Evolutionary conservation across 306 rosid species (phyloP).

Genomic region (Cucurbita moschata): DNA sequence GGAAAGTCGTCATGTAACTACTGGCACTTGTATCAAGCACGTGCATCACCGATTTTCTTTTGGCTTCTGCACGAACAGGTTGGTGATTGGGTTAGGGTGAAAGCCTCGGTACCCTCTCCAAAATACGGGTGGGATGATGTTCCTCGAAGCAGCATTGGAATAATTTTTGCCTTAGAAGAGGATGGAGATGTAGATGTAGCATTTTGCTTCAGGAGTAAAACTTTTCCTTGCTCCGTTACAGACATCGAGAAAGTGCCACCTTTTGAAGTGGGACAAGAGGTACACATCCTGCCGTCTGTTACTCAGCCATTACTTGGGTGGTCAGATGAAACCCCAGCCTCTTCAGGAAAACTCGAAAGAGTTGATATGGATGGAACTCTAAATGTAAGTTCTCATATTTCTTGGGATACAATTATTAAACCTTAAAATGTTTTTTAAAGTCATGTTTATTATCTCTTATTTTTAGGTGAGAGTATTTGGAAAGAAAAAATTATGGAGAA

Average conservation of each 20-base stretch:
- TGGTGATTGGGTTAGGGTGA: conserved; percentile 97
- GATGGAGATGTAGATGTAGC: conserved; percentile 94
- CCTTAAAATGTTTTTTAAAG: background rate
- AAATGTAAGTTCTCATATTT: conserved; percentile 45
- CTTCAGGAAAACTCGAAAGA: conserved; percentile 68
- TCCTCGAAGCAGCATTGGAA: conserved; percentile 76
- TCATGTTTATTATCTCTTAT: background rate
- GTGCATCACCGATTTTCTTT: background rate
- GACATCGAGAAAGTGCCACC: conserved; percentile 89
- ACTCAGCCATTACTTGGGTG: conserved; percentile 88
- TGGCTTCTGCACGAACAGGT: conserved; percentile 30
- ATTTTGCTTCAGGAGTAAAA: conserved; percentile 93
- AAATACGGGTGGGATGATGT: conserved; percentile 98
- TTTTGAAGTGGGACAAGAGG: conserved; percentile 82
- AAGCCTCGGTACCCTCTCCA: conserved; percentile 92
- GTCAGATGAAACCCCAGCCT: conserved; percentile 88
- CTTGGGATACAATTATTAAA: background rate
- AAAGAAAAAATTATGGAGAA: conserved; percentile 80
- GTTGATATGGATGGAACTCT: conserved; percentile 97
- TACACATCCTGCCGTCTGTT: conserved; percentile 66
- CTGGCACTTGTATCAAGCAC: background rate
- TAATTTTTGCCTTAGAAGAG: conserved; percentile 86
- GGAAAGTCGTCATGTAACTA: background rate
- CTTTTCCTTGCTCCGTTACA: conserved; percentile 81
- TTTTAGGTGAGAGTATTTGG: conserved; percentile 73